These are phyloP conservation scores for Pontederia paniculata DNA, from an alignment of 176 grass and related monocot genomes.

Conservation along the genomic window DNA sequence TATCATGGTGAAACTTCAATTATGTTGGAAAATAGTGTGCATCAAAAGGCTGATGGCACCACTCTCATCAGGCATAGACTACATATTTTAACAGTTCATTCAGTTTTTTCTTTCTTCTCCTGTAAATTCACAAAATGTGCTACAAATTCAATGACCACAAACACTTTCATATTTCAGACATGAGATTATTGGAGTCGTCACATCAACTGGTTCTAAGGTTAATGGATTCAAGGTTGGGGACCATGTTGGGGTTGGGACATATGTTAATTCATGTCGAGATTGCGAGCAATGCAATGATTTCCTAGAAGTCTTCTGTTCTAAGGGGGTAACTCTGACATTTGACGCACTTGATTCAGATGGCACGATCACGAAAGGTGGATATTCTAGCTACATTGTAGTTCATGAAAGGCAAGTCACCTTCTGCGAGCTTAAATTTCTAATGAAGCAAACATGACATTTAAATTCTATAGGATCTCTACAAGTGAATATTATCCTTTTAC, in stretches of 20 bases:
- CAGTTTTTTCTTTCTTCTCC: not conserved
- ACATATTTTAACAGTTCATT: not conserved
- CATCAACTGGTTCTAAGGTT: constrained; percentile 48
- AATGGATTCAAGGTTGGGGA: constrained; percentile 49
- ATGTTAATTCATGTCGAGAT: constrained; percentile 49
- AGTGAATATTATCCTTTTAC: too few relatives aligned
- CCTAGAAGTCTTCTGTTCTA: constrained; percentile 44
- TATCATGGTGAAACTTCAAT: too few relatives aligned
- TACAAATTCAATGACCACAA: not conserved
- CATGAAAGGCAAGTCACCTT: constrained; percentile 39
- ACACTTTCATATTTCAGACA: constrained; percentile 27
- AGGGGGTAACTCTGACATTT: constrained; percentile 27
- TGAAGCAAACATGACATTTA: not conserved
- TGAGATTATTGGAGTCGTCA: constrained; percentile 69
- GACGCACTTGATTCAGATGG: constrained; percentile 59
- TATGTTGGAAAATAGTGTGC: too few relatives aligned
- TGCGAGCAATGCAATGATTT: constrained; percentile 47
- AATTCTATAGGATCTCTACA: not conserved
- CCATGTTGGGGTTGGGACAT: constrained; percentile 49
- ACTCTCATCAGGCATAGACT: not conserved
- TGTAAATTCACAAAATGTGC: constrained; percentile 2
- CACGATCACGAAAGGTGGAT: constrained; percentile 62
- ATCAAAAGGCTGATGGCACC: too few relatives aligned
- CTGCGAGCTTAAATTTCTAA: not conserved
- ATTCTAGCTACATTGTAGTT: constrained; percentile 70